A percentile compares a stretch with the other conserved stretches of the same genome.
These are phyloP conservation scores for Myxozyma vanderwaltii DNA, from an alignment of 805 yeast genomes.

Conservation along the genomic window DNA sequence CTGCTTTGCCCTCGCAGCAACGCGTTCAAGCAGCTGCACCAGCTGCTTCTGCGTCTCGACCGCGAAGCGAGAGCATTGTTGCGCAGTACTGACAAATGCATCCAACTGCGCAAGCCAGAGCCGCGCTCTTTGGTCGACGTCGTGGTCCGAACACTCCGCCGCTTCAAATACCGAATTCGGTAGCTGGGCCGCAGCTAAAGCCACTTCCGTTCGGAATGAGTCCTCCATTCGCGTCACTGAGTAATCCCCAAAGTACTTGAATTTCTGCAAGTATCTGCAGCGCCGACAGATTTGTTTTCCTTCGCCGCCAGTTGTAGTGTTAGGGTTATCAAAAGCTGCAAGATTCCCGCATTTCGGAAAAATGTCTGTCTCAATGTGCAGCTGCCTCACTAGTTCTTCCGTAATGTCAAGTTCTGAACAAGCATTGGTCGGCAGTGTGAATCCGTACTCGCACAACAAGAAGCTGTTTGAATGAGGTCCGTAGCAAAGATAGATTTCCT, in stretches of 20 bases:
- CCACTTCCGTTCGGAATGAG: conserved; percentile 77
- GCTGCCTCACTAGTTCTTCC: conserved; percentile 44
- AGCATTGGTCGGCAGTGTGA: conserved; percentile 56
- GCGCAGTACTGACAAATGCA: conserved; percentile 9
- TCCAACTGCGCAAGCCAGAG: conserved; percentile 13
- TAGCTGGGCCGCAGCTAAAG: conserved; percentile 52
- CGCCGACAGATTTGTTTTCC: background rate
- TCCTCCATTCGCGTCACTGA: conserved; percentile 53
- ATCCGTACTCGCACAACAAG: conserved; percentile 84
- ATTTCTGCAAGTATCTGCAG: conserved; percentile 50
- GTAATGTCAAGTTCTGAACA: conserved; percentile 76
- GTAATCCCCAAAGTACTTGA: conserved; percentile 73
- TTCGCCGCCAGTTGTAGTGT: conserved; percentile 44
- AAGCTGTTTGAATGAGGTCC: conserved; percentile 90
- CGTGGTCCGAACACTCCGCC: too few relatives aligned
- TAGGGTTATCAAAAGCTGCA: too few relatives aligned
- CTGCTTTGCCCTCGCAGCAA: background rate
- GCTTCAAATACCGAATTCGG: conserved; percentile 17
- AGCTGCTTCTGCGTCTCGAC: background rate
- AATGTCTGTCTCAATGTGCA: conserved; percentile 37
- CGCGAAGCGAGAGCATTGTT: conserved; percentile 1
- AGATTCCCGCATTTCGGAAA: background rate
- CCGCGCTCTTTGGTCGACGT: too few relatives aligned
- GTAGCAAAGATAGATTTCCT: conserved; percentile 73
- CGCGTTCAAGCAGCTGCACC: background rate